Evolutionary conservation across 805 yeast genomes (phyloP).

Genomic region (Pichia californica): DNA sequence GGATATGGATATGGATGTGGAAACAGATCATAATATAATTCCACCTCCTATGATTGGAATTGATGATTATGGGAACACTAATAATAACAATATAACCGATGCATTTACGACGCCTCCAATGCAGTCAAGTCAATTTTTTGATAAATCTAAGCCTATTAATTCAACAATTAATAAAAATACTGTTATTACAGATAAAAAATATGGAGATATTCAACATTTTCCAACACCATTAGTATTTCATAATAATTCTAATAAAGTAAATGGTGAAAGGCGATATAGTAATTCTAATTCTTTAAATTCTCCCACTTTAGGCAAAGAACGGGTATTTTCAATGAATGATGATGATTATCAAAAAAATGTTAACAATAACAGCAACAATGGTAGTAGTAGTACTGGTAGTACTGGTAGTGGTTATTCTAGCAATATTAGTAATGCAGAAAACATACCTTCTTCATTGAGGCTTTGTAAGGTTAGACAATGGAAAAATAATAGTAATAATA

Average conservation of each 20-base stretch:
- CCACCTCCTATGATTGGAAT: neutral
- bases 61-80: too few species aligned
- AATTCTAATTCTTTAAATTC: neutral
- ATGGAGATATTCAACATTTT: conserved; percentile 16
- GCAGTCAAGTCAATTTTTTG: neutral
- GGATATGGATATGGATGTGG: too few species aligned
- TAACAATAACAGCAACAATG: neutral
- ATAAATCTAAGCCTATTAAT: too few species aligned
- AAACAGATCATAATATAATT: neutral
- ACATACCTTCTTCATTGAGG: neutral
- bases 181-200: neutral
- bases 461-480: neutral
- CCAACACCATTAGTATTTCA: conserved; percentile 17
- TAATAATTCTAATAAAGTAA: neutral
- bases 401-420: neutral
- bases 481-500: too few species aligned
- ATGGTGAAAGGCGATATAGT: neutral
- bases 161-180: too few species aligned
- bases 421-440: neutral
- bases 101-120: conserved; percentile 10
- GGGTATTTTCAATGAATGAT: neutral
- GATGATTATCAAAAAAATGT: neutral
- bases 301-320: neutral
- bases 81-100: too few species aligned
- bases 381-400: neutral